phyloP scores from a whole-genome alignment of 2,329 filamentous ascomycete genomes.

The Cryphonectria radicalis region DNA sequence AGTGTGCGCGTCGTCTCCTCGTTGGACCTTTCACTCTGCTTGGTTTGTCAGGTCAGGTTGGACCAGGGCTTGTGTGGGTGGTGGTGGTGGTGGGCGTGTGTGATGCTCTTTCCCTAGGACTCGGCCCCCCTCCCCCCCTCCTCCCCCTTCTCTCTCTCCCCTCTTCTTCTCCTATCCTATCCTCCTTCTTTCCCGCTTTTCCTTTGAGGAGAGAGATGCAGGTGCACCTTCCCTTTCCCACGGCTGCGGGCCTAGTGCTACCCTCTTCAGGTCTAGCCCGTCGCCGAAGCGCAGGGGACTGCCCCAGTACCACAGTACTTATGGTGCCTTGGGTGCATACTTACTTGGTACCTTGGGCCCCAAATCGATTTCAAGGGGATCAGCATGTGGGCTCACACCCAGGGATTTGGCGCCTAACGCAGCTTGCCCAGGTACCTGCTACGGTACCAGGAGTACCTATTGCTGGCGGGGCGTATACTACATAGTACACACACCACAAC shows the following conservation, averaged over 20 bases:
- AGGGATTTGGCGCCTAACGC: background rate
- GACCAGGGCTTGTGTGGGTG: background rate
- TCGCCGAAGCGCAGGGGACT: background rate
- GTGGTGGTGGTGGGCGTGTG: background rate
- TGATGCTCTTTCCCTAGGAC: background rate
- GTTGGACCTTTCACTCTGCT: background rate
- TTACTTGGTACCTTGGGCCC: background rate
- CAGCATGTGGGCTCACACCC: background rate
- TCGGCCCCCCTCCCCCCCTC: background rate
- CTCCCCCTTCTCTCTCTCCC: background rate
- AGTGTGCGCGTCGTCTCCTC: conserved; percentile 1
- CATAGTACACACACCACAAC: no score
- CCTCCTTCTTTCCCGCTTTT: background rate
- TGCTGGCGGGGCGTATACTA: background rate
- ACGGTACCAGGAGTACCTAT: background rate
- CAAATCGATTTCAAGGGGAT: background rate
- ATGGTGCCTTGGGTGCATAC: background rate
- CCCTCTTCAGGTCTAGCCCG: conserved; percentile 2
- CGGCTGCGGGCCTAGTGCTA: conserved; percentile 1
- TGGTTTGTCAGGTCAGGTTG: background rate
- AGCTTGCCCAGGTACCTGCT: background rate
- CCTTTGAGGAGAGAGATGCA: background rate
- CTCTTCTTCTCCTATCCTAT: background rate
- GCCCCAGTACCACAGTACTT: background rate
- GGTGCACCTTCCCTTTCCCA: conserved; percentile 19